Base-by-base conservation (phyloP, 805 yeast genomes). In the Tetrapisispora nanseiensis region DNA sequence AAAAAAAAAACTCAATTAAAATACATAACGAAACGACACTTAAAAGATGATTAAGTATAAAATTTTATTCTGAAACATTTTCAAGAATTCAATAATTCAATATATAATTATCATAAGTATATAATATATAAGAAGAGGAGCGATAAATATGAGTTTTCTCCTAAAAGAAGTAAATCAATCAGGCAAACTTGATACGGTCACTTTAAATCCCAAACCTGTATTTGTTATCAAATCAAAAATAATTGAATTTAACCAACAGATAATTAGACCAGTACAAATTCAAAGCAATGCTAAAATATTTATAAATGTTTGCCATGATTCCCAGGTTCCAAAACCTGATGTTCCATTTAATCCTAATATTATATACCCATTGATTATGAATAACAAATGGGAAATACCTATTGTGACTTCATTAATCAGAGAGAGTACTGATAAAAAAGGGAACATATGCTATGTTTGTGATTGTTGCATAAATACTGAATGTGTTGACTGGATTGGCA, bases 311-410 rank as follows among this genome's bases (percentile, higher is more conserved):
- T 84, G 95, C 56, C 74, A 79, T 19, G 80, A 80, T 51, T 54
- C 62, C 1, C 67, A 72, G 22, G 80, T 86, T 0, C 95, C 94
- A 4, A 54, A 66, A 21, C 95, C 95, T 0, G 72, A 51, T 8
- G 52, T 56, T 3, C 59, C 61, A 2, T 82, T 80, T 52, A 70
- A 72, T 29, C 78, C 86, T 3, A 70, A 66, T 30, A 59, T 66
- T 2, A 76, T 85, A 2, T 78, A 78, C 51, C 78, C 81, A 1
- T 59, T 76, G 39, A 79, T 82, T 19, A 74, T 79, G 61, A 76
- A 75, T 29, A 79, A 79, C 52, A 70, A 81, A 53, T 87, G 95
- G 95, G 87, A 82, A 45, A 80, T 86, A 2, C 96, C 96, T 1
- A 76, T 89, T 2, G 72, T 83, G 1, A 76, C 85, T 0, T 78